Base-by-base conservation (phyloP, 179 eudicot genomes). In the Nepenthes alata region DNA sequence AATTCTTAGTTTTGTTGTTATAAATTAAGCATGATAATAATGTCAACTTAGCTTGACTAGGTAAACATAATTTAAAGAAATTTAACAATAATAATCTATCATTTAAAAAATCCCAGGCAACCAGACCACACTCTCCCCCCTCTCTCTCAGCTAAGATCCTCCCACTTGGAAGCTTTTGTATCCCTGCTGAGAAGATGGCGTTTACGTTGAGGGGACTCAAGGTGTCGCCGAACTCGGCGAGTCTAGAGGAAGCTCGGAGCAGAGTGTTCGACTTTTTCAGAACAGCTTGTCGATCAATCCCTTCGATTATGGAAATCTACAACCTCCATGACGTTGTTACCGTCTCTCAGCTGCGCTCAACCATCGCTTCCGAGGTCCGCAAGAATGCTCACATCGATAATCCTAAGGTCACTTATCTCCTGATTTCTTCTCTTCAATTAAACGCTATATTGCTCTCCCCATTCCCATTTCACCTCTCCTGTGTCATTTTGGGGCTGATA, bases 251-350 rank as follows among this genome's bases (percentile, higher is more conserved):
- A 80, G 98, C 98, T 4, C 67, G 91, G 5, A 49, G 50, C 16
- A 71, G 87, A 51, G 81, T 82, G 2, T 84, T 88, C 73, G 85
- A 84, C 2, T 91, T 91, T 76, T 88, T 91, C 83, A 75, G 74
- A 50, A 41, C 75, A 48, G 95, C 96, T 0, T 88, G 91, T 65
- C 78, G 98, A 82, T 75, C 96, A 14, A 74, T 91, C 13, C 98
- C 98, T 3, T 51, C 77, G 4, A 61, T 91, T 35, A 88, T 91
- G 86, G 96, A 91, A 0, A 83, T 84, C 58, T 91, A 91, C 80
- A 86, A 76, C 61, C 86, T 91, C 2, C 69, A 80, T 56, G 98
- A 91, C 57, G 85, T 91, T 53, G 83, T 66, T 37, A 50, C 74
- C 14, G 72, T 85, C 13, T 70, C 98, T 25, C 76, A 84, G 70